Evolutionary conservation across 1,284 basidiomycete genomes (phyloP), one percentile per base, ranked within the genome.

Genomic region (Phenoliferia sp.): DNA sequence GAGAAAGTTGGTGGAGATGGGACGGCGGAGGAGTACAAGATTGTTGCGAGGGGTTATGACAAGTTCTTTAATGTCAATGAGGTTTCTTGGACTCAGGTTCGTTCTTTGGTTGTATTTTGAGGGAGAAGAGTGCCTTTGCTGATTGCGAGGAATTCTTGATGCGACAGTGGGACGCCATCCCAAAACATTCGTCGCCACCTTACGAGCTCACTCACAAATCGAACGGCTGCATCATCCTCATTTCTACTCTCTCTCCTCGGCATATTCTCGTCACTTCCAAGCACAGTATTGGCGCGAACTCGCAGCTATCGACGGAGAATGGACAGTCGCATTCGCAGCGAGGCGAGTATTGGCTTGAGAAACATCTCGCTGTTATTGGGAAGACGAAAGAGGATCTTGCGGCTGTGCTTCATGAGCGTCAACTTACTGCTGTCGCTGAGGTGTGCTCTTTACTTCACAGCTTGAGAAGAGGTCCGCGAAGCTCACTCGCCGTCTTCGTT

Each of bases 61-160:
- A 99, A 99, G 81, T 99, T 99, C 81, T 99, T 99, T 84, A 99
- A 97, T 78, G 90, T 96, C 36, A 90, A 88, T 33, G 95, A 99
- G 78, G 91, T 98, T 32, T 88, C 89, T 1, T 99, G 94, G 93
- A 94, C 89, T 0, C 87, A 87, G 64, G 94, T 95, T 76, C 77
- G 89, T 81, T 26, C 3, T 9, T 26, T 16, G 19, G 3, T 3
- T n/a, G 1, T 26, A 3, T 28, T 31, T 2, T 15, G 2, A 35
- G 50, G n/a, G n/a, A n/a, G n/a, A n/a, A n/a, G 39, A 48, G 15
- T 48, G 39, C n/a, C 12, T 15, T 55, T 15, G 22, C 12, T 16
- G 16, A 26, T 26, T 17, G 35, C 58, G 10, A 9, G 16, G 16
- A 26, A 10, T 54, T 65, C 26, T 26, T 16, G 33, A n/a, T n/a